Conservation (phyloP, 129 eudicot genomes). For the Artemisia annua region DNA sequence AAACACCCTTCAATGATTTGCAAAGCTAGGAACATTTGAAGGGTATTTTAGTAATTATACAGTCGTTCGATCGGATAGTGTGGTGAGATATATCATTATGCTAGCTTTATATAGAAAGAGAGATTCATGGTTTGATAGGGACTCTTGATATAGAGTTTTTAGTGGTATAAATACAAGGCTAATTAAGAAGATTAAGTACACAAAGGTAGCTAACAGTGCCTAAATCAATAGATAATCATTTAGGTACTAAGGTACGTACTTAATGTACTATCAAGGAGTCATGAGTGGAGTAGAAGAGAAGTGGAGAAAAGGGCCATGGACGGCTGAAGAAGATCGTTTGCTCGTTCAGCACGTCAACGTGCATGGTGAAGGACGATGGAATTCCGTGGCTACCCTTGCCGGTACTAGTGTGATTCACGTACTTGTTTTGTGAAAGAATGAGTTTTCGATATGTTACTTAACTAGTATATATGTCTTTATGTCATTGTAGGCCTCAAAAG, state of each 20-base stretch:
- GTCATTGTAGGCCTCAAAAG: constrained; percentile 62
- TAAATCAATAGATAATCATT: background rate
- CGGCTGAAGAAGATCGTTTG: constrained; percentile 79
- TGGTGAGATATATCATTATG: constrained; percentile 6
- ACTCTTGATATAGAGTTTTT: constrained; percentile 18
- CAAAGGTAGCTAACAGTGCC: constrained; percentile 27
- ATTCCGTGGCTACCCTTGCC: constrained; percentile 70
- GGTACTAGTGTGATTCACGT: constrained; percentile 35
- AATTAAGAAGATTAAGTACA: constrained; percentile 47
- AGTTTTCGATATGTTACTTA: background rate
- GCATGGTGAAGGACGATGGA: constrained; percentile 96
- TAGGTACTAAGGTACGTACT: background rate
- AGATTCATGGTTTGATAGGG: constrained; percentile 4
- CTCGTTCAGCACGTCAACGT: constrained; percentile 71
- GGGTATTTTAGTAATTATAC: constrained; percentile 31
- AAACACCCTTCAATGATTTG: constrained; percentile 36
- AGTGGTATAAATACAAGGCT: constrained; percentile 64
- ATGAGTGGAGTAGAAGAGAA: constrained; percentile 57
- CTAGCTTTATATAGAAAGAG: constrained; percentile 20
- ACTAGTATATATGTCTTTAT: background rate
- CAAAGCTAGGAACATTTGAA: background rate
- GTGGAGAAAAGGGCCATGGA: constrained; percentile 98
- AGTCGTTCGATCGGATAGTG: background rate
- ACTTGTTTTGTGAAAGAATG: background rate
- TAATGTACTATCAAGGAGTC: constrained; percentile 50